phyloP scores from a whole-genome alignment of 2,329 filamentous ascomycete genomes.

The Ascomycota sp. region DNA sequence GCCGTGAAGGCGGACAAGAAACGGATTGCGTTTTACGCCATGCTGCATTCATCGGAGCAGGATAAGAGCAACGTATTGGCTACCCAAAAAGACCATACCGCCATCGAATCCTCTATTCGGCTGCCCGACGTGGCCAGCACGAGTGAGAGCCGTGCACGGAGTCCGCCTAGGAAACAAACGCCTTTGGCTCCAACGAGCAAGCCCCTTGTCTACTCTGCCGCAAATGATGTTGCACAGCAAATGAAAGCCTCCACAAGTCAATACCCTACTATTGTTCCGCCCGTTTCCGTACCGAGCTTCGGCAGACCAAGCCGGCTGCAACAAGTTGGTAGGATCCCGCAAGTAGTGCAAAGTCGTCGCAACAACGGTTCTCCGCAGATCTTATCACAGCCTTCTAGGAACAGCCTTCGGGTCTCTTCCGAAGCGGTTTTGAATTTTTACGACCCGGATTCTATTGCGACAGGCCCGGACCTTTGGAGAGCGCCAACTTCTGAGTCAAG shows the following conservation, averaged over 20 bases:
- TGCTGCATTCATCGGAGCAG: conserved; percentile 36
- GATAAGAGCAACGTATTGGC: conserved; percentile 21
- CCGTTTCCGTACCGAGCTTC: neutral
- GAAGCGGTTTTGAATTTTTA: conserved; percentile 10
- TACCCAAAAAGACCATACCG: conserved; percentile 16
- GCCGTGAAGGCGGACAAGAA: conserved; percentile 27
- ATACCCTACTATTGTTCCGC: neutral
- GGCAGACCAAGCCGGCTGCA: conserved; percentile 36
- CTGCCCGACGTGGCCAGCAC: too few species aligned
- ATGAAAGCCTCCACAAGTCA: conserved; percentile 1
- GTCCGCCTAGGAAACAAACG: neutral
- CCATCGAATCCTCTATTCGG: neutral
- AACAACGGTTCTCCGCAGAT: conserved; percentile 50
- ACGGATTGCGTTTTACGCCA: conserved; percentile 35
- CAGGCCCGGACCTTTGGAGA: conserved; percentile 23
- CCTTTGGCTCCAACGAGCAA: too few species aligned
- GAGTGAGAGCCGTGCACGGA: too few species aligned
- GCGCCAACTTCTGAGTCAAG: conserved; percentile 17
- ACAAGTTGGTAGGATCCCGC: conserved; percentile 69
- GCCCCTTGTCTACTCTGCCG: neutral
- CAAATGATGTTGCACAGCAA: neutral
- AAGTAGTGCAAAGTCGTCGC: conserved; percentile 47
- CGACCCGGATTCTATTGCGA: conserved; percentile 20
- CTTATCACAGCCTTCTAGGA: conserved; percentile 62
- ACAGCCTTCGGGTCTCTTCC: conserved; percentile 20